A percentile compares a stretch with the other conserved stretches of the same genome.
Evolutionary conservation across 78 protist species (phyloP).

Genomic region (Polysphondylium violaceum): DNA sequence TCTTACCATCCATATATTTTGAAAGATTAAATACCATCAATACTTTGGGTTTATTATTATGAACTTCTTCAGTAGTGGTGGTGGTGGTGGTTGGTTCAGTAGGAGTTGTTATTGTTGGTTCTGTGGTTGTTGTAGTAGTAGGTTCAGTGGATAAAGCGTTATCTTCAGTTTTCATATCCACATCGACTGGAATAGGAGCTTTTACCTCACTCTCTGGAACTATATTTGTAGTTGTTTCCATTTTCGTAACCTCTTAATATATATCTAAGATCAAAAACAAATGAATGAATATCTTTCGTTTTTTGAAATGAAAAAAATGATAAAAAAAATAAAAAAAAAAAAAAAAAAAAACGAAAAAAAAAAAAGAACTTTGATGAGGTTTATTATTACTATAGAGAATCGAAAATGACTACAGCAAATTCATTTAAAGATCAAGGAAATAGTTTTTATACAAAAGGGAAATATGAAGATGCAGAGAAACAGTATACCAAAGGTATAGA

Average conservation of each 20-base stretch:
- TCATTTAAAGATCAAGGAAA: constrained; percentile 27
- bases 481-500: constrained; percentile 1
- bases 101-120: not conserved
- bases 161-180: not conserved
- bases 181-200: not conserved
- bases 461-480: constrained; percentile 2
- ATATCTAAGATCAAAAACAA: no score
- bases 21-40: constrained; percentile 43
- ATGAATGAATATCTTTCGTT: no score
- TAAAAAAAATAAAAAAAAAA: no score
- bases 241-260: no score
- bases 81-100: no score
- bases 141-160: not conserved
- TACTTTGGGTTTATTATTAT: not conserved
- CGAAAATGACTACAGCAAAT: no score
- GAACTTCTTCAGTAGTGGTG: not conserved
- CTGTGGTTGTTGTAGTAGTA: constrained; percentile 28
- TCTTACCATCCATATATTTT: constrained; percentile 30
- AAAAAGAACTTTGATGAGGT: no score
- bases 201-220: no score
- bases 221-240: no score
- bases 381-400: no score
- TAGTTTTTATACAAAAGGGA: constrained; percentile 16
- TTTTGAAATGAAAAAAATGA: no score
- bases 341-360: no score